Evolutionary conservation across 306 rosid genomes (phyloP), one percentile per base, ranked within the genome.

Genomic region (Dryas octopetala): DNA sequence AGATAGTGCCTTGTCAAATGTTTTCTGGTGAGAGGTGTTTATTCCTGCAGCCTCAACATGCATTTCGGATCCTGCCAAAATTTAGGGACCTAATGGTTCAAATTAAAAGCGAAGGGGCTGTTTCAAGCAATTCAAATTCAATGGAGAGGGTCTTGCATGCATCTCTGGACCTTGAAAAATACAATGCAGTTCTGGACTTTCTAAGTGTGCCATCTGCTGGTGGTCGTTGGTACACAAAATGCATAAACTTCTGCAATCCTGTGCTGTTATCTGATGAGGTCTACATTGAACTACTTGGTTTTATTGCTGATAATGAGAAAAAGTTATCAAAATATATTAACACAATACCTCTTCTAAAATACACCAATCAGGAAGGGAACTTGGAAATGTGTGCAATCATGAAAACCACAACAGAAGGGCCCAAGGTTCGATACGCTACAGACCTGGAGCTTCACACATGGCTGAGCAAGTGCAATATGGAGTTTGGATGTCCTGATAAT

Each of bases 391-490:
- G 62, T 68, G 23, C 75, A 17, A 59, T 67, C 17, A 2, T 32
- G 26, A 28, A 67, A 9, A 23, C 55, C 44, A 17, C 5, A 12
- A 47, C 8, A 38, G 52, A 16, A 15, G 23, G 12, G 10, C 10
- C 46, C 14, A 10, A 17, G 11, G 13, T 76, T 32, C 62, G 2
- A 38, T 76, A 68, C 40, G 68, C 51, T 58, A 3, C 0, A 26
- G 23, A 46, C n/a, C 28, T 6, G 13, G 69, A 77, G 61, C 26
- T 77, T 68, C 75, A 68, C 28, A 7, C 59, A 9, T 77, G 80
- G 80, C 28, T 77, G 60, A 68, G 10, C 44, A 47, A 32, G 69
- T 77, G 80, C 70, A 77, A 69, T 60, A 54, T 69, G 69, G 51
- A 47, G 62, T 38, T 77, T 48, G 70, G 75, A 38, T 77, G 61